Evolutionary conservation across 305 asterid genomes (phyloP), one percentile per base, ranked within the genome.

Genomic region (Plantago lanceolata): DNA sequence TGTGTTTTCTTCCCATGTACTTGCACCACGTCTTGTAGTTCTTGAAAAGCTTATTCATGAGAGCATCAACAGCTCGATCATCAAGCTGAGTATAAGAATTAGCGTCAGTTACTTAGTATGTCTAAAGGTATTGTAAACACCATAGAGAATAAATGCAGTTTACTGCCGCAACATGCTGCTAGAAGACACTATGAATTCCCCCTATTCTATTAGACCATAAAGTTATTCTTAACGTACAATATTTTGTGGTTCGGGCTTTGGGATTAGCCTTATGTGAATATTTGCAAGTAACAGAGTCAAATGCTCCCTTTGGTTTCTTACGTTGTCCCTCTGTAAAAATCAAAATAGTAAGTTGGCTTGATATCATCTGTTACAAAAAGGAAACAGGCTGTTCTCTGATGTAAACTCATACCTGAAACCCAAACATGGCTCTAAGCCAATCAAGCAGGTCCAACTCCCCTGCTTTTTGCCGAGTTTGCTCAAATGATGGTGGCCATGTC

Each of bases 21-120:
- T 88, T 94, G 65, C 99, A 94, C 99, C 99, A 94, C 33, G 88
- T 82, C 83, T 90, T 94, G 88, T 94, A 94, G 84, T 94, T 94
- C 84, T 88, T 90, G 87, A 94, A 94, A 74, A 90, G 78, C 79
- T 94, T 94, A 76, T 75, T 84, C 95, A 83, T 77, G 75, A 94
- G 91, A 40, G 95, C 89, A 71, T 88, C 95, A 75, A 84, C 96
- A 61, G 97, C 99, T 61, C 97, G 95, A 66, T 90, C 94, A 62
- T 90, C 97, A 76, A 94, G 96, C 99, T 94, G 80, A 58, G 78
- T 52, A 54, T 45, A 50, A 72, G 43, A 21, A 63, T 20, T 19
- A 57, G 44, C 55, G 59, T 17, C 47, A 64, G 68, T 61, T 24
- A 75, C 57, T 64, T 71, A 56, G 64, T 63, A 57, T 57, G 35